Conservation (phyloP, 805 yeast genomes). For the Spathaspora sp. region DNA sequence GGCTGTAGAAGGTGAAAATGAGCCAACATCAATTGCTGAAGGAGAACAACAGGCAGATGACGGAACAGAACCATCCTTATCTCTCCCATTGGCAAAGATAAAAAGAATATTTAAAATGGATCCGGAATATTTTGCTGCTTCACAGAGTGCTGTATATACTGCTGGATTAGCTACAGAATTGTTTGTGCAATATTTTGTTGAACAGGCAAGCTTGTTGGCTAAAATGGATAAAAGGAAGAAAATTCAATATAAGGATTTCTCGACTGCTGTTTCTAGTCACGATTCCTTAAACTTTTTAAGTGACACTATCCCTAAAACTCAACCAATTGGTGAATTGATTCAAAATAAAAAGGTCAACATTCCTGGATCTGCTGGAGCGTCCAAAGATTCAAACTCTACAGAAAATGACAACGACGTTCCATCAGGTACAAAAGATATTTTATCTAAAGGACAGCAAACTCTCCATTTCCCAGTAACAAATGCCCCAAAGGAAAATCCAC, state of each 20-base stretch:
- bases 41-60: constrained; percentile 20
- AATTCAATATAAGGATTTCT: constrained; percentile 66
- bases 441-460: constrained; percentile 42
- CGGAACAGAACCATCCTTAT: constrained; percentile 22
- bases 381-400: constrained; percentile 8
- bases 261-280: constrained; percentile 55
- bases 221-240: constrained; percentile 65
- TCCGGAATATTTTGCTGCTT: constrained; percentile 65
- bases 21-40: constrained; percentile 4
- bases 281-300: constrained; percentile 61
- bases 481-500: constrained; percentile 2
- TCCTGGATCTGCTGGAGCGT: constrained; percentile 7
- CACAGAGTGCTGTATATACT: constrained; percentile 69
- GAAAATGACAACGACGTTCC: constrained; percentile 3
- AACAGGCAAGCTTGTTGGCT: constrained; percentile 65
- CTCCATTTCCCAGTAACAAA: constrained; percentile 14
- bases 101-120: constrained; percentile 72
- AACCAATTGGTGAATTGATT: constrained; percentile 46
- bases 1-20: constrained; percentile 9
- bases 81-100: constrained; percentile 64
- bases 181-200: constrained; percentile 65
- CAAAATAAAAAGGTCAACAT: constrained; percentile 35
- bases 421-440: constrained; percentile 3
- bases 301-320: constrained; percentile 65
- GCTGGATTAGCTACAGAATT: constrained; percentile 77